Evolutionary conservation across 2,329 filamentous ascomycete genomes (phyloP), one percentile per base, ranked within the genome.

Genomic region (Monosporascus sp.): DNA sequence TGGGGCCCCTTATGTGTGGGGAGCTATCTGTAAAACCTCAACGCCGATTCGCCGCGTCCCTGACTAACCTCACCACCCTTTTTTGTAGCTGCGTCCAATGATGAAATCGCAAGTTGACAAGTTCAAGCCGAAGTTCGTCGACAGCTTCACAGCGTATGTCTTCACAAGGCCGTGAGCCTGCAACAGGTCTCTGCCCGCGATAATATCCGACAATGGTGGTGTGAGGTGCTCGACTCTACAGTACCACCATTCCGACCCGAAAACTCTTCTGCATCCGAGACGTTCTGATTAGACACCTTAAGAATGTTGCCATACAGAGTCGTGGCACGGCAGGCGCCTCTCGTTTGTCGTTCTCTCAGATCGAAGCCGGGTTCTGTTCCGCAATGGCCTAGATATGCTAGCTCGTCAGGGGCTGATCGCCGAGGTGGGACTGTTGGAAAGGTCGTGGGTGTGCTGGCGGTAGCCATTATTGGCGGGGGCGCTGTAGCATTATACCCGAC

Each of bases 381-480:
- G 5, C 63, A 62, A 55, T 59, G 54, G 37, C 37, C 56, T 19
- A 60, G 65, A 54, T 60, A 57, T 50, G 51, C 54, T 37, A 60
- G 58, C 35, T 61, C 65, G 7, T 55, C 60, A 20, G 45, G 27
- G 11, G 7, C 27, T 3, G 53, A 37, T 20, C 38, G 47, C 14
- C 55, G 50, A 19, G 49, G 59, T 14, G 48, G 64, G 20, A 47
- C 58, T 35, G 41, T 41, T 11, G 56, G 62, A 20, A 64, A 54
- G 26, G 51, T 65, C 5, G 27, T 66, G 1, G 58, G 52, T 26
- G 64, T 65, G 1, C 37, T 66, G 38, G 38, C 65, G 7, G 55
- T 65, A 24, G 63, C 63, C 7, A 40, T 64, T 14, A 54, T 43
- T 14, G 64, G 62, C 35, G 66, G 61, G 17, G 59, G 59, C 17